Base-by-base conservation (phyloP, 768 basidiomycete genomes). In the Suillus paluster region DNA sequence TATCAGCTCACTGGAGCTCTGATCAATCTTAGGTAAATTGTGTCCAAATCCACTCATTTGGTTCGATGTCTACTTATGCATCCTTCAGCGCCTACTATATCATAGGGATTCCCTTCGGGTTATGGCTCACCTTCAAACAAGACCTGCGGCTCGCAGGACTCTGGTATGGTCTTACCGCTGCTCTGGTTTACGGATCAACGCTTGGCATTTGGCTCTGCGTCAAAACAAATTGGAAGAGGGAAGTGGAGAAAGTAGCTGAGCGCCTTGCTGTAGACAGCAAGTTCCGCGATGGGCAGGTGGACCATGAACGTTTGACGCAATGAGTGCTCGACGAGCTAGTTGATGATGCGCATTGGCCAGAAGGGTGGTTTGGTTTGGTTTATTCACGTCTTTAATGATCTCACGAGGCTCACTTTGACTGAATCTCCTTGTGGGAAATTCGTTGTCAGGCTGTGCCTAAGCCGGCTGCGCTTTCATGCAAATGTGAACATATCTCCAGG, bases 91-190 rank as follows among this genome's bases (percentile, higher is more conserved):
- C 88, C 1, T 95, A 95, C 74, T 95, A 95, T 69, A 78, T 90
- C 59, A 77, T 95, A 60, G 92, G 92, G 36, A 87, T 95, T 60
- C 94, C 94, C 0, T 79, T 93, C 58, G 95, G 93, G 2, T 75
- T 94, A 39, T 92, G 84, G 78, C 84, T 96, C 10, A 83, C 91
- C 1, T 94, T 95, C 78, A 77, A 79, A 62, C 74, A 70, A 7
- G 71, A 82, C 53, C 80, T 88, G 73, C 83, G 82, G 2, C 79
- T 97, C 27, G 80, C 83, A 36, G 95, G 95, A 0, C 79, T 97
- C 6, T 97, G 95, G 95, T 80, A 89, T 55, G 95, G 95, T 19
- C 78, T 96, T n/a, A 90, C 89, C 0, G 70, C 88, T 14, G 72
- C 73, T 14, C 39, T 91, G n/a, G 75, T 89, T 11, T 90, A 87